Conservation (phyloP, 495 filamentous ascomycete species). For the Aspergillus nidulans region DNA sequence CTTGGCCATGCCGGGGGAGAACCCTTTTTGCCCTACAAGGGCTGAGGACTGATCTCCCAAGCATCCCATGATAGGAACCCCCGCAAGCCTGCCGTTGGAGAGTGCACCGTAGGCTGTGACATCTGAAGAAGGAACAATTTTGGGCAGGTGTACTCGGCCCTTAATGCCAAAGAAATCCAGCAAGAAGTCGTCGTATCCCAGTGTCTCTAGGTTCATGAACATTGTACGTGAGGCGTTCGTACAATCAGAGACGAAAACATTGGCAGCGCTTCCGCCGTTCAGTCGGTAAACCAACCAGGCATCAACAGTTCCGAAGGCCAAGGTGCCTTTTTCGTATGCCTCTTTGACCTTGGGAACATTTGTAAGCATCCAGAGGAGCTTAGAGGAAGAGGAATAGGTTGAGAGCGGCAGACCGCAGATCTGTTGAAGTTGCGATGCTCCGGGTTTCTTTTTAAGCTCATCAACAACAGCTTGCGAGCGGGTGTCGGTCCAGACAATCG, state of each 20-base stretch:
- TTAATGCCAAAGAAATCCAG: conserved; percentile 82
- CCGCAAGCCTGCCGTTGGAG: conserved; percentile 58
- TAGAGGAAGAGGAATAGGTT: conserved; percentile 89
- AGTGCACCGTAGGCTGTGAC: conserved; percentile 66
- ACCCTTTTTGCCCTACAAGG: conserved; percentile 87
- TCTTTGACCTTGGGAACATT: conserved; percentile 68
- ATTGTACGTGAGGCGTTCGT: conserved; percentile 95
- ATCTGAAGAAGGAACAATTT: conserved; percentile 83
- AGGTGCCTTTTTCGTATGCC: conserved; percentile 71
- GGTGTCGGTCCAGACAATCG: conserved; percentile 94
- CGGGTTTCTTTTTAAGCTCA: conserved; percentile 62
- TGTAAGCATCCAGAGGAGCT: conserved; percentile 79
- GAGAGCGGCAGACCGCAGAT: conserved; percentile 87
- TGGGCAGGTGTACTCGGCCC: conserved; percentile 65
- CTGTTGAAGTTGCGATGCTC: conserved; percentile 60
- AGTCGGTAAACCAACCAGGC: conserved; percentile 88
- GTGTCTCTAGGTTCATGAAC: conserved; percentile 85
- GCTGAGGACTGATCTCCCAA: conserved; percentile 93
- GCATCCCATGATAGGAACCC: conserved; percentile 75
- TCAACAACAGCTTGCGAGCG: conserved; percentile 73
- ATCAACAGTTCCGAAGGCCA: conserved; percentile 90
- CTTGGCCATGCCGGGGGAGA: conserved; percentile 84
- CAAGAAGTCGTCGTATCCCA: conserved; percentile 79
- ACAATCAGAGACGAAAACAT: conserved; percentile 79
- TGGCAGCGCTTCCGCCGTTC: conserved; percentile 68